A percentile compares a stretch with the other conserved stretches of the same genome.
phyloP scores from a whole-genome alignment of 257 asterid genomes.

The Solanum bulbocastanum region DNA sequence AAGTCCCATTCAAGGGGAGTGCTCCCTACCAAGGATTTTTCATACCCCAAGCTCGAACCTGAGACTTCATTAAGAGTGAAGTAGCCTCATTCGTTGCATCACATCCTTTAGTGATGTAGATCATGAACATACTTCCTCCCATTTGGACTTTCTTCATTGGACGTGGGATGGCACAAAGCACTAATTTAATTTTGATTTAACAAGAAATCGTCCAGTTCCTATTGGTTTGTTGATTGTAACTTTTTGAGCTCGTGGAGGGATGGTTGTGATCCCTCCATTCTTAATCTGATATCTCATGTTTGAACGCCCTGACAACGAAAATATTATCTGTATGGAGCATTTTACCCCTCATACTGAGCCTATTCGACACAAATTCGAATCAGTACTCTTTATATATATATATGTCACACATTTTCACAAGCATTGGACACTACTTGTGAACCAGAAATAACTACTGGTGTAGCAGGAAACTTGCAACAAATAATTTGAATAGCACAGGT shows the following conservation, averaged over 20 bases:
- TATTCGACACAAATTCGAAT: neutral
- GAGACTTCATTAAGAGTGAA: neutral
- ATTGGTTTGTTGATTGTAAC: neutral
- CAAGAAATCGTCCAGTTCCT: neutral
- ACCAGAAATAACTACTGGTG: constrained; percentile 59
- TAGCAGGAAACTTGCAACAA: constrained; percentile 57
- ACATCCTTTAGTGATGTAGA: neutral
- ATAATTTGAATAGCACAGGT: constrained; percentile 52
- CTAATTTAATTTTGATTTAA: too few species aligned
- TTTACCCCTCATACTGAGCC: neutral
- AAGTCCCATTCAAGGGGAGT: neutral
- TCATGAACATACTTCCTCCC: neutral
- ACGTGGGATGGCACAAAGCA: neutral
- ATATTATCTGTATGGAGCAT: neutral
- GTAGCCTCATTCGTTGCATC: neutral
- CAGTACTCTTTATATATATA: neutral
- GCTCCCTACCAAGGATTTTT: neutral
- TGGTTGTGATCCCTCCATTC: neutral
- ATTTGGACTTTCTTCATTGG: neutral
- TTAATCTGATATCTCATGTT: neutral
- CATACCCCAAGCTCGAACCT: neutral
- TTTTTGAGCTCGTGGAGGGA: neutral
- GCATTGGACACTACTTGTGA: constrained; percentile 1
- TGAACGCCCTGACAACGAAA: neutral
- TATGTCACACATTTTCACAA: neutral